Percentiles rank a stretch among this genome's conserved stretches.
Evolutionary conservation across 2,329 filamentous ascomycete genomes (phyloP).

Genomic region (Xylariaceae sp.): DNA sequence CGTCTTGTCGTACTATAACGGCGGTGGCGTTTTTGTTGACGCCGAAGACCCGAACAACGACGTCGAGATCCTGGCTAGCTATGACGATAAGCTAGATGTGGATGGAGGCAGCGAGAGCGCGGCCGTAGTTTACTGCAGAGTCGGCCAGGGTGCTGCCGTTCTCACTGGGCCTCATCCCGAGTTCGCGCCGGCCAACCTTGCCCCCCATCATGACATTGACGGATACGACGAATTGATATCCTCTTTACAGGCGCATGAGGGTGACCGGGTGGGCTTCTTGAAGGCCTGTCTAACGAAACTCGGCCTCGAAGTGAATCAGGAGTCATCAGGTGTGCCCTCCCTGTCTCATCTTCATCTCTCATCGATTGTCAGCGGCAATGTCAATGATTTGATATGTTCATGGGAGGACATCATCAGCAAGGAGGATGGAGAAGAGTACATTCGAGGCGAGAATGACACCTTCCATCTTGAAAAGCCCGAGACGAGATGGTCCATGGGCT

Average conservation of each 20-base stretch:
- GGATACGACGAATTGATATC: constrained; percentile 67
- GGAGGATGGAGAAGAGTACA: constrained; percentile 62
- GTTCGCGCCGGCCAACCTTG: constrained; percentile 78
- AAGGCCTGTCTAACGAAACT: constrained; percentile 75
- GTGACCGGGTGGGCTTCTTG: constrained; percentile 65
- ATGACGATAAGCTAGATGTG: constrained; percentile 67
- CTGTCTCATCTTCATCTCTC: constrained; percentile 81
- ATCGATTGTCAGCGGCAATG: constrained; percentile 56
- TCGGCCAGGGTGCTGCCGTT: constrained; percentile 74
- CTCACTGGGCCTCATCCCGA: constrained; percentile 90
- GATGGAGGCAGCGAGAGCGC: constrained; percentile 68
- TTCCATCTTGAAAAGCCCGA: constrained; percentile 70
- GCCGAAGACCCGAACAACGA: constrained; percentile 54
- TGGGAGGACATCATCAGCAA: constrained; percentile 63
- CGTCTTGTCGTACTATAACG: constrained; percentile 85
- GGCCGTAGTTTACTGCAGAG: constrained; percentile 75
- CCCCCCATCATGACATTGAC: constrained; percentile 59
- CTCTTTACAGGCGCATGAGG: constrained; percentile 63
- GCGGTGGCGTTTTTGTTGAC: constrained; percentile 88
- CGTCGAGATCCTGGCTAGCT: constrained; percentile 78
- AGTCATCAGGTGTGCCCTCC: constrained; percentile 65
- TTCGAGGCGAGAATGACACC: constrained; percentile 75
- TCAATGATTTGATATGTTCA: constrained; percentile 61
- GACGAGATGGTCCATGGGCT: constrained; percentile 53
- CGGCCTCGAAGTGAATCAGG: constrained; percentile 70